A percentile compares a stretch with the other conserved stretches of the same genome.
Conservation (phyloP, 768 basidiomycete species). For the Cyclocybe cylindracea region DNA sequence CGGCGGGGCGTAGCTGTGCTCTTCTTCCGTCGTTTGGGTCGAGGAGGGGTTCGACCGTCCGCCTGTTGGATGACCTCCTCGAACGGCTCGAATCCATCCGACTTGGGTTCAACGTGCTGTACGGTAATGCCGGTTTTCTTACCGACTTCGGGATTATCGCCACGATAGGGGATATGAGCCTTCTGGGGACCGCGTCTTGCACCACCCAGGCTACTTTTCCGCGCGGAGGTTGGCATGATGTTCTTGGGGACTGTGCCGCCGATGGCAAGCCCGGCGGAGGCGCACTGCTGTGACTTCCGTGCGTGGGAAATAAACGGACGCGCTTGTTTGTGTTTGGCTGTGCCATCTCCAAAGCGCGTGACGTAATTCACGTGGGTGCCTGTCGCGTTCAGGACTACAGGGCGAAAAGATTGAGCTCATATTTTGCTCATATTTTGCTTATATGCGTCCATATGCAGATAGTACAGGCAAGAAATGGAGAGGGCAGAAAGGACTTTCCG, state of each 20-base stretch:
- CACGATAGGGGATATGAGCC: constrained; percentile 75
- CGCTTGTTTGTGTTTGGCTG: constrained; percentile 24
- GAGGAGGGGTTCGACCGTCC: constrained; percentile 64
- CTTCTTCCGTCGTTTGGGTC: constrained; percentile 51
- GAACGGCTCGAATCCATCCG: constrained; percentile 84
- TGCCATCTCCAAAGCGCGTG: not conserved
- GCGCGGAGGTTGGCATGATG: constrained; percentile 43
- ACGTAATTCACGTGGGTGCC: not conserved
- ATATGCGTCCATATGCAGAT: too few relatives aligned
- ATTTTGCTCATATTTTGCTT: too few relatives aligned
- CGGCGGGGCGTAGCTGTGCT: constrained; percentile 37
- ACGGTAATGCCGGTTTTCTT: constrained; percentile 81
- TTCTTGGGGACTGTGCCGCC: not conserved
- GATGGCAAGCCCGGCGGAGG: not conserved
- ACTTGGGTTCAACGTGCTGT: constrained; percentile 65
- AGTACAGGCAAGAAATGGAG: too few relatives aligned
- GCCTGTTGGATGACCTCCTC: constrained; percentile 72
- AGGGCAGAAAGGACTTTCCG: too few relatives aligned
- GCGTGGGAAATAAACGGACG: constrained; percentile 26
- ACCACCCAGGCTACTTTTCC: constrained; percentile 47
- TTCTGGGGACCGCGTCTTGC: constrained; percentile 60
- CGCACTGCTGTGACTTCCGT: constrained; percentile 3
- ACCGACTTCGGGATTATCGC: constrained; percentile 74
- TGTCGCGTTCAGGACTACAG: not conserved
- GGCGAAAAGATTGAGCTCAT: too few relatives aligned